phyloP scores from a whole-genome alignment of 2,329 filamentous ascomycete genomes.

The Daldinia sp. region DNA sequence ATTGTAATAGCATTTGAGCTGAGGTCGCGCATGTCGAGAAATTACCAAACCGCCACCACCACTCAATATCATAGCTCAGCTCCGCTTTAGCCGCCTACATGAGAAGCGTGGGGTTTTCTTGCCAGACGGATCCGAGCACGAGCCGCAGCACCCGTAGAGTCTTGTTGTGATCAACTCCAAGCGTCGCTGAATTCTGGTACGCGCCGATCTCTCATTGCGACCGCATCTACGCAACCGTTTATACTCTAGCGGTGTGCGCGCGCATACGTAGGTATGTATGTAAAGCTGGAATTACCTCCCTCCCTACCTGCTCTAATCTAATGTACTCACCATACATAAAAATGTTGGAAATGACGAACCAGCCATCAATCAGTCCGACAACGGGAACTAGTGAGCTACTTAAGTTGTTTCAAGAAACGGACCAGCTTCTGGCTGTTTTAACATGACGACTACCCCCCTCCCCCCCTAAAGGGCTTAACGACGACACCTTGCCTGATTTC shows the following conservation, averaged over 20 bases:
- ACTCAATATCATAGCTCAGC: constrained; percentile 36
- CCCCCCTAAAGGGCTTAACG: neutral
- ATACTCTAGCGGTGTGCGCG: constrained; percentile 33
- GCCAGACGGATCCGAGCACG: constrained; percentile 28
- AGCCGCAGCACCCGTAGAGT: constrained; percentile 31
- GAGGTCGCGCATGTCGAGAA: constrained; percentile 27
- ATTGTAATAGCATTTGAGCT: constrained; percentile 28
- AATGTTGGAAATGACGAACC: constrained; percentile 30
- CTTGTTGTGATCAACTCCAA: constrained; percentile 39
- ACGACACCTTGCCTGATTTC: constrained; percentile 16
- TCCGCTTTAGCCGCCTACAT: constrained; percentile 41
- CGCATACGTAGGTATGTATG: neutral
- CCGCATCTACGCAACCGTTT: constrained; percentile 15
- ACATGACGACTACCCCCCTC: constrained; percentile 7
- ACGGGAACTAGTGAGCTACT: constrained; percentile 39
- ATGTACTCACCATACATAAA: constrained; percentile 20
- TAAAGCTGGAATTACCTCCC: constrained; percentile 11
- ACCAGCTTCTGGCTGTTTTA: constrained; percentile 18
- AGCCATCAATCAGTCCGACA: constrained; percentile 20
- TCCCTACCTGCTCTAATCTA: constrained; percentile 8
- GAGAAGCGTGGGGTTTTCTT: constrained; percentile 36
- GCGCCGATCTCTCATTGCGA: constrained; percentile 37
- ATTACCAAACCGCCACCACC: constrained; percentile 33
- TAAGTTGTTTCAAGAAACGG: constrained; percentile 22
- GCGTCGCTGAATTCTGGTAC: constrained; percentile 33